Base-by-base conservation (phyloP, 1,284 basidiomycete species). In the Anthracocystis panici-leucophaei region DNA sequence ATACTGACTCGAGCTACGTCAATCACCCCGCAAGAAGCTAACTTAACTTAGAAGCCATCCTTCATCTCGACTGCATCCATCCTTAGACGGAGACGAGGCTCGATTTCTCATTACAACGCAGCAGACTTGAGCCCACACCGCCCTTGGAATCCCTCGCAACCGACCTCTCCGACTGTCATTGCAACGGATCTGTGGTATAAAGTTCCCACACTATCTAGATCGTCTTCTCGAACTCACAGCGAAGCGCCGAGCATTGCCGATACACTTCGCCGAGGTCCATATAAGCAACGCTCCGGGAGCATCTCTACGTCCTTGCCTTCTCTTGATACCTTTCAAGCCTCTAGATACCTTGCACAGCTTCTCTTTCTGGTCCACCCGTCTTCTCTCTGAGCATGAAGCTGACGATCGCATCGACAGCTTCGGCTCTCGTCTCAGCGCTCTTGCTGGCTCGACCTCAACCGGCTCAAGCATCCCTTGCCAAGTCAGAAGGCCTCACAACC, bases 391-490 rank as follows among this genome's bases (percentile, higher is more conserved):
- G 9, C 27, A 68, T 68, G 71, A 53, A 51, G 54, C 48, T 58
- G 48, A 33, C 62, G 21, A 25, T 63, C 35, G 57, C 60, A 16
- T 61, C 65, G 27, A 57, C 65, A 23, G 62, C 66, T 59, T 61
- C 70, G 31, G 57, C 58, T 21, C 55, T 75, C 6, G 51, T 53
- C 16, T 49, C 57, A 31, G 66, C 65, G 20, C 46, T 54, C 21
- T 35, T 77, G 49, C 58, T 77, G 23, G 48, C 45, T n/a, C 51
- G 57, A 3, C 57, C 62, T 21, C 57, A 61, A 41, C 57, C 27
- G 5, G 62, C 62, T 40, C 53, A 60, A 41, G 75, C 69, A 5
- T 77, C 75, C 2, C 62, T 77, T 7, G 65, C 66, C 44, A 64
- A 66, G 42, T 69, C 67, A 1, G 50, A 54, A 10, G 58, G 65